phyloP scores from a whole-genome alignment of 768 basidiomycete genomes.

The Clavaria fumosa region DNA sequence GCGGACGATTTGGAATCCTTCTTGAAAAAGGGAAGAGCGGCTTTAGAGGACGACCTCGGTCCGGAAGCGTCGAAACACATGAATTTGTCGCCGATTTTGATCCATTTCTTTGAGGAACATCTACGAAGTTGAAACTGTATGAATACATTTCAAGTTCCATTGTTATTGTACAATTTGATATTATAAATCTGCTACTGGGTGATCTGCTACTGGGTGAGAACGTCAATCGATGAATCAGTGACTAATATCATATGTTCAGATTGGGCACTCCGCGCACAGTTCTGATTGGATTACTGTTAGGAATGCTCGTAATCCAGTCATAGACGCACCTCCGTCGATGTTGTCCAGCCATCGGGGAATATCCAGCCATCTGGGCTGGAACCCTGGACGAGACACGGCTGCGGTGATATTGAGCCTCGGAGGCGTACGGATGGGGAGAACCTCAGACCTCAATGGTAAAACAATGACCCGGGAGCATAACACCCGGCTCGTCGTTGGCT shows the following conservation, averaged over 20 bases:
- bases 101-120: conserved; percentile 51
- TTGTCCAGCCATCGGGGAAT: conserved; percentile 89
- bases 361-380: conserved; percentile 50
- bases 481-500: conserved; percentile 75
- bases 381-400: conserved; percentile 75
- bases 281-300: conserved; percentile 24
- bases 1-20: conserved; percentile 53
- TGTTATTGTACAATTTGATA: background rate
- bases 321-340: conserved; percentile 63
- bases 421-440: background rate
- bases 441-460: conserved; percentile 76
- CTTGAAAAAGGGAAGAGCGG: conserved; percentile 45
- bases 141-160: no score
- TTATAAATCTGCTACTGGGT: background rate
- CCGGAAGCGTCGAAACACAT: conserved; percentile 27
- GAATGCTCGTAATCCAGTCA: background rate
- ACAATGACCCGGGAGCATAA: conserved; percentile 75
- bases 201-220: conserved; percentile 37
- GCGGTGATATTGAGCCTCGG: background rate
- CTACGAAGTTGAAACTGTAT: background rate
- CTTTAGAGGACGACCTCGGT: conserved; percentile 38
- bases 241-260: conserved; percentile 84
- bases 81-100: conserved; percentile 47
- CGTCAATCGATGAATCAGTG: conserved; percentile 61
- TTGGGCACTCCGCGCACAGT: conserved; percentile 70